Evolutionary conservation across 345 rosid genomes (phyloP).

Genomic region (Eucalyptus albens): DNA sequence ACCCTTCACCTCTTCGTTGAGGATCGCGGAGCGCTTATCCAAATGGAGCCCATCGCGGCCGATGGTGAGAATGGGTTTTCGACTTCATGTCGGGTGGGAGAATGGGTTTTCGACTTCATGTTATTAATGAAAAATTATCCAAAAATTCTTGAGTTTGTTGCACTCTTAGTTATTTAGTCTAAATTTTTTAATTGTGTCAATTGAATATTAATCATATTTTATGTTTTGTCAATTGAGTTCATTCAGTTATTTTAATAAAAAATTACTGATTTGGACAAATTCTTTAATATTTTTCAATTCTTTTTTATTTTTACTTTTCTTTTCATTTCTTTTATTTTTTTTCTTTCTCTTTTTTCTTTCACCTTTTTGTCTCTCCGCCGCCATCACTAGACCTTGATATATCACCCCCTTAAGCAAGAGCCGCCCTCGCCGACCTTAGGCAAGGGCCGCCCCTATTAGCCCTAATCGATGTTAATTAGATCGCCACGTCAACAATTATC

Average conservation of each 20-base stretch:
- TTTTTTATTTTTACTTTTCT: no score
- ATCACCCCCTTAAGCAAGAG: background rate
- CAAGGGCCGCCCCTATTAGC: background rate
- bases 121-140: background rate
- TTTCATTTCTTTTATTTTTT: no score
- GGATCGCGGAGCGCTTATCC: no score
- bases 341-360: no score
- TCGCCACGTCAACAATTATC: background rate
- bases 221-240: accelerated
- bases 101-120: background rate
- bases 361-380: background rate
- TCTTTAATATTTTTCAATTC: no score
- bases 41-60: no score
- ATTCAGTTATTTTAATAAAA: accelerated
- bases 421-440: background rate
- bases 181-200: no score
- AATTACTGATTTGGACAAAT: accelerated
- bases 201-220: background rate
- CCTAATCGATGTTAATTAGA: background rate
- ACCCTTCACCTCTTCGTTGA: no score
- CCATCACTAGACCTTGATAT: background rate
- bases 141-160: no score
- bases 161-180: accelerated
- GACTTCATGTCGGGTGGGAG: no score
- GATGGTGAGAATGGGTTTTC: no score